A percentile compares a stretch with the other conserved stretches of the same genome.
phyloP scores from a whole-genome alignment of 345 rosid species.

The Brassica rapa region DNA sequence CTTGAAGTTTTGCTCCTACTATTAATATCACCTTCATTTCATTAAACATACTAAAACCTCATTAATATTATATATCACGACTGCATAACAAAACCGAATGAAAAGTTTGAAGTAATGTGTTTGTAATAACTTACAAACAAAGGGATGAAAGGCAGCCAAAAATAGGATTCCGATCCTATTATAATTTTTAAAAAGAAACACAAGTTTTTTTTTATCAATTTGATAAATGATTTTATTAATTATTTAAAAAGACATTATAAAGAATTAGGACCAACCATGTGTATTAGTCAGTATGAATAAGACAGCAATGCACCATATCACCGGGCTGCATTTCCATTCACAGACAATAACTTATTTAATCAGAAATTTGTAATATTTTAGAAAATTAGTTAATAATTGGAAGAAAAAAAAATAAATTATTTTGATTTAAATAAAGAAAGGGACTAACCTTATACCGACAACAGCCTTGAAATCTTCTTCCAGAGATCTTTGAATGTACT shows the following conservation, averaged over 20 bases:
- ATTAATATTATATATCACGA: neutral
- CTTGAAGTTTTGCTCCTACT: constrained; percentile 50
- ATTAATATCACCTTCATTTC: constrained; percentile 47
- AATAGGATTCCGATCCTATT: constrained; percentile 67
- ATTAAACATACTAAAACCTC: neutral
- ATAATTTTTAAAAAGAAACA: neutral
- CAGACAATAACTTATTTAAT: neutral
- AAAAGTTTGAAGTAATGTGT: constrained; percentile 4
- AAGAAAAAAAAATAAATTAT: neutral
- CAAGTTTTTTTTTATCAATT: neutral
- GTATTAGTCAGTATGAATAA: constrained; percentile 72
- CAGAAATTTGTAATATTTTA: neutral
- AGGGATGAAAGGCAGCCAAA: constrained; percentile 86
- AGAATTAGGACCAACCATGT: constrained; percentile 53
- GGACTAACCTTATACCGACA: constrained; percentile 79
- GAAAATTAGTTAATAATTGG: neutral
- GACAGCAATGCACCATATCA: constrained; percentile 74
- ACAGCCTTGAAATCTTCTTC: constrained; percentile 87
- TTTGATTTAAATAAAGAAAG: neutral
- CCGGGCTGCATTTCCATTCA: constrained; percentile 58
- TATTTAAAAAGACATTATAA: neutral
- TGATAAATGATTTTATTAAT: neutral
- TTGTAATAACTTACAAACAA: constrained; percentile 60
- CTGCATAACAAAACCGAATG: neutral
- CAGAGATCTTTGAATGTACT: constrained; percentile 79